These are phyloP conservation scores for Plasmodium gonderi DNA, from an alignment of 169 alveolate genomes.

Conservation along the genomic window DNA sequence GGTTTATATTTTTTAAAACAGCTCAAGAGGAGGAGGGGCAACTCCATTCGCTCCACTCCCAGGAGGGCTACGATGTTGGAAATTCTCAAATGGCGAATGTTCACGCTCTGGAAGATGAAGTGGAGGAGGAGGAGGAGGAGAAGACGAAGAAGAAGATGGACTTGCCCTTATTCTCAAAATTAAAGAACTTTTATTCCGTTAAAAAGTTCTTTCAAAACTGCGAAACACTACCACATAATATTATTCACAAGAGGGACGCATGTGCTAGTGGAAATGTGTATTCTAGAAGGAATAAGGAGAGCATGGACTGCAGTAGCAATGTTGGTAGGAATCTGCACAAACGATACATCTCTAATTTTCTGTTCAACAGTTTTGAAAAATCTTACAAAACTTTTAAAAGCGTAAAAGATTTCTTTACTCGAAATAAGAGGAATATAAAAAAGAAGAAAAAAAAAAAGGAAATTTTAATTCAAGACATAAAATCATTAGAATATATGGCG, in stretches of 20 bases:
- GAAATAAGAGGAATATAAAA: conserved; percentile 16
- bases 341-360: conserved; percentile 10
- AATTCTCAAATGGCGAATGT: background rate
- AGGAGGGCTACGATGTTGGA: background rate
- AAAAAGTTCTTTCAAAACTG: background rate
- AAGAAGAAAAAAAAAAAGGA: conserved; percentile 32
- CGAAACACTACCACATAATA: background rate
- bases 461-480: conserved; percentile 37
- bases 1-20: conserved; percentile 11
- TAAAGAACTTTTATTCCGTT: conserved; percentile 8
- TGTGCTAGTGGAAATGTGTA: too few species aligned
- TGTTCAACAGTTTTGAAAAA: conserved; percentile 16
- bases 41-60: background rate
- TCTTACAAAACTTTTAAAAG: conserved; percentile 51
- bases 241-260: background rate
- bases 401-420: conserved; percentile 45
- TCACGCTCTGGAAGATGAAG: background rate
- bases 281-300: too few species aligned
- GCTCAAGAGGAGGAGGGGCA: background rate
- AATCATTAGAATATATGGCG: conserved; percentile 58
- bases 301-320: too few species aligned
- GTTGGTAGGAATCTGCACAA: background rate
- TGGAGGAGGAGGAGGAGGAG: background rate
- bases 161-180: background rate
- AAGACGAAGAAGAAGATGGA: background rate